Base-by-base conservation (phyloP, 2,329 filamentous ascomycete species). In the Cladosporium sp. region DNA sequence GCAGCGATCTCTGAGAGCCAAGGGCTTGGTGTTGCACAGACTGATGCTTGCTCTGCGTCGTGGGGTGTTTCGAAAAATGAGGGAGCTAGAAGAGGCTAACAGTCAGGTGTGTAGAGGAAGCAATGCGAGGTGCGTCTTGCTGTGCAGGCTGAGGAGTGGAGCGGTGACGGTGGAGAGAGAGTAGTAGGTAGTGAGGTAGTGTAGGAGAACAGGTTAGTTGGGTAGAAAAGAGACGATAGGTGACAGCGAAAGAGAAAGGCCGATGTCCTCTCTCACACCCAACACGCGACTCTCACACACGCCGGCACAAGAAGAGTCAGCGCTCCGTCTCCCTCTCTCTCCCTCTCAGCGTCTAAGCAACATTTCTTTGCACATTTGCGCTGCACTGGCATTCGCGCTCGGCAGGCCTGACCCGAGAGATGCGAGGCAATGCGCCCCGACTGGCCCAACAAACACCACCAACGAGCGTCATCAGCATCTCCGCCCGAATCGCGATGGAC, bases 1-100 rank as follows among this genome's bases (percentile, higher is more conserved):
- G 61, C 56, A 50, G 62, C 62, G 56, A 59, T 65, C 62, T 23
- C 14, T n/a, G 23, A 31, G 14, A 37, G 61, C 61, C 61, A 63
- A 63, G 61, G 18, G 28, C 50, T 63, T 63, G 61, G 61, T 37
- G 4, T 53, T 40, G 59, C 49, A 53, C 59, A 53, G 46, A 49
- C 49, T 35, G 37, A 37, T 44, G 61, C 50, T 40, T 63, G 61
- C 18, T 52, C 33, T 53, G 31, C 21, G 59, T 8, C 37, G 37
- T 28, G 40, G 58, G 37, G 26, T 50, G 33, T 28, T 28, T 50
- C 1, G 44, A 55, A 55, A 18, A 50, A 23, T 26, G 50, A 61
- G 28, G 29, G 55, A 57, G 55, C 55, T 40, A 57, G 21, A 40
- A 12, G 33, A 26, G 21, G 21, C 31, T 21, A 46, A 46, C 14